These are phyloP conservation scores for Trichoderma sp. DNA, from an alignment of 2,329 filamentous ascomycete genomes.

Conservation along the genomic window DNA sequence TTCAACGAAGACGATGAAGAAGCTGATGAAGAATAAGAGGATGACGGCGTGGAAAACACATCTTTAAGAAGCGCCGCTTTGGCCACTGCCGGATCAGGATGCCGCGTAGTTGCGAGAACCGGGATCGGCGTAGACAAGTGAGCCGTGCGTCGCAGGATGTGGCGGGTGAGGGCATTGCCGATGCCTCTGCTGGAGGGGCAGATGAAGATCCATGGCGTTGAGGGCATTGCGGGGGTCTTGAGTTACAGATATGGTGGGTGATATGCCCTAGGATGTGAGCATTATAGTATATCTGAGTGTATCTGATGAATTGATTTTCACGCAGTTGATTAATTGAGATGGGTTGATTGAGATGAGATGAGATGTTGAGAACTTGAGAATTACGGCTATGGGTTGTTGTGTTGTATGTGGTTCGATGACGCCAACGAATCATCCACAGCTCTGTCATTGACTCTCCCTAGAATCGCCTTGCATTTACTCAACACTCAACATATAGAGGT, in stretches of 20 bases:
- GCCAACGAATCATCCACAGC: not conserved
- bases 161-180: slow-evolving; percentile 47
- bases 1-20: not conserved
- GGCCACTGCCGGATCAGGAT: slow-evolving; percentile 33
- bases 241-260: not conserved
- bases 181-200: slow-evolving; percentile 49
- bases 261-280: not conserved
- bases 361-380: not conserved
- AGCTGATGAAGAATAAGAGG: not conserved
- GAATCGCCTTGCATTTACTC: not conserved
- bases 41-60: slow-evolving; percentile 21
- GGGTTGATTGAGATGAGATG: not conserved
- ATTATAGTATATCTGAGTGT: not conserved
- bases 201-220: slow-evolving; percentile 50
- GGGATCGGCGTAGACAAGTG: slow-evolving; percentile 45
- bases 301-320: not conserved
- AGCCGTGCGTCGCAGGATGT: slow-evolving; percentile 41
- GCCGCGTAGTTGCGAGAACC: slow-evolving; percentile 46
- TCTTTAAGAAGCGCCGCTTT: slow-evolving; percentile 35
- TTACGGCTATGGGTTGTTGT: not conserved
- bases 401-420: not conserved
- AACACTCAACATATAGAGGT: not conserved
- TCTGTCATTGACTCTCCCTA: not conserved
- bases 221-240: slow-evolving; percentile 32
- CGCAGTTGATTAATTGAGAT: not conserved